Evolutionary conservation across 768 basidiomycete genomes (phyloP).

Genomic region (Leucocoprinus leucothites): DNA sequence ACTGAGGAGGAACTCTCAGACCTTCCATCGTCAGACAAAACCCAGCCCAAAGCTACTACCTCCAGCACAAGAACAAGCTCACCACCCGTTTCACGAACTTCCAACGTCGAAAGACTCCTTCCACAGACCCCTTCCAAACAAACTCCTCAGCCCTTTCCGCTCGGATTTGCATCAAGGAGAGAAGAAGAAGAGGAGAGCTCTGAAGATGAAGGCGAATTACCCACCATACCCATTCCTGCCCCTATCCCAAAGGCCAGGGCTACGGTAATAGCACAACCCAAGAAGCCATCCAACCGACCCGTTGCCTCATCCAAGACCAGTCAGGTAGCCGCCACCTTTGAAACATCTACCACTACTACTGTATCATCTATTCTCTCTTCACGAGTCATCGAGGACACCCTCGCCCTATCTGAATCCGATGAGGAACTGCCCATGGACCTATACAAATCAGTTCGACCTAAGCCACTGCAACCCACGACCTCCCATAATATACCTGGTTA

Average conservation of each 20-base stretch:
- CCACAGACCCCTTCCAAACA: not conserved
- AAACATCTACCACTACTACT: not conserved
- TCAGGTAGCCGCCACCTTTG: not conserved
- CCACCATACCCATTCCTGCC: not conserved
- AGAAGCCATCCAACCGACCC: not conserved
- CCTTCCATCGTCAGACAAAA: not conserved
- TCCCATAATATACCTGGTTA: not conserved
- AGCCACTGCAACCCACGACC: not conserved
- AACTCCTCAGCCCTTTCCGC: not conserved
- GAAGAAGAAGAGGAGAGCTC: conserved; percentile 4
- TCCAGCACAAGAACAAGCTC: not conserved
- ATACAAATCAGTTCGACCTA: conserved; percentile 2
- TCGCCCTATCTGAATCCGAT: not conserved
- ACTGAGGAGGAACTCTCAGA: not conserved
- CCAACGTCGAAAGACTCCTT: not conserved
- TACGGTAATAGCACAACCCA: not conserved
- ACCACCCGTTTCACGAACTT: not conserved
- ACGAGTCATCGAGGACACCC: not conserved
- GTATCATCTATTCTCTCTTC: not conserved
- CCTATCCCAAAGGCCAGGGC: not conserved
- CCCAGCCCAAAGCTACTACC: not conserved
- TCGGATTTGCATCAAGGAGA: not conserved
- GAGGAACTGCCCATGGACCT: conserved; percentile 3
- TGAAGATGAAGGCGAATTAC: conserved; percentile 5
- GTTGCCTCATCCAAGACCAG: not conserved